Percentiles rank a stretch among this genome's conserved stretches.
These are phyloP conservation scores for Zoysia matrella DNA, from an alignment of 202 grass and related monocot genomes.

Conservation along the genomic window DNA sequence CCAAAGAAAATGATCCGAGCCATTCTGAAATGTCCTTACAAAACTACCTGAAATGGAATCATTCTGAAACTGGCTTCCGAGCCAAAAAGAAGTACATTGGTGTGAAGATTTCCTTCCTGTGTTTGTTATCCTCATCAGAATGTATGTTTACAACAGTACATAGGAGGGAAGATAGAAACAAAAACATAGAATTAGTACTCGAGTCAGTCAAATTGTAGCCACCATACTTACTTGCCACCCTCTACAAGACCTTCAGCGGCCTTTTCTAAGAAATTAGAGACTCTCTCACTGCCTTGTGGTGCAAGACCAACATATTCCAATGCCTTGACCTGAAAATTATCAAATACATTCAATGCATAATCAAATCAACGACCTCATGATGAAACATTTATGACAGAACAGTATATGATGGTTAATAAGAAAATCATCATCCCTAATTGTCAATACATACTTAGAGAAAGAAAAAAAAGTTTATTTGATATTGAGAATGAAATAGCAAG, in stretches of 20 bases:
- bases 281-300: slow-evolving; percentile 82
- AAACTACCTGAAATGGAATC: slow-evolving; percentile 30
- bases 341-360: slow-evolving; percentile 17
- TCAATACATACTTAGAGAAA: not conserved
- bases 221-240: slow-evolving; percentile 80
- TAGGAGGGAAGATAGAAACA: not conserved
- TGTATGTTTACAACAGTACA: slow-evolving; percentile 17
- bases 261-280: slow-evolving; percentile 86
- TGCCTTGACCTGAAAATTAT: slow-evolving; percentile 72
- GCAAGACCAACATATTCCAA: slow-evolving; percentile 80
- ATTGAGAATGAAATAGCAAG: not conserved
- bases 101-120: slow-evolving; percentile 92
- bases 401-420: slow-evolving; percentile 2
- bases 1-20: not conserved
- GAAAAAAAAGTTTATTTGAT: slow-evolving; percentile 29
- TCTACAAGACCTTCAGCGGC: slow-evolving; percentile 92
- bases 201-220: not conserved
- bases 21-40: not conserved
- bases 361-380: not conserved
- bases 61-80: slow-evolving; percentile 73
- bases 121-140: slow-evolving; percentile 21
- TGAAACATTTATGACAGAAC: not conserved
- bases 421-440: slow-evolving; percentile 7
- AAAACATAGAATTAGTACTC: not conserved
- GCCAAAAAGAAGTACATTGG: slow-evolving; percentile 93